These are phyloP conservation scores for Coemansia sp. DNA, from an alignment of 192 early-diverging fungal species.

Conservation along the genomic window DNA sequence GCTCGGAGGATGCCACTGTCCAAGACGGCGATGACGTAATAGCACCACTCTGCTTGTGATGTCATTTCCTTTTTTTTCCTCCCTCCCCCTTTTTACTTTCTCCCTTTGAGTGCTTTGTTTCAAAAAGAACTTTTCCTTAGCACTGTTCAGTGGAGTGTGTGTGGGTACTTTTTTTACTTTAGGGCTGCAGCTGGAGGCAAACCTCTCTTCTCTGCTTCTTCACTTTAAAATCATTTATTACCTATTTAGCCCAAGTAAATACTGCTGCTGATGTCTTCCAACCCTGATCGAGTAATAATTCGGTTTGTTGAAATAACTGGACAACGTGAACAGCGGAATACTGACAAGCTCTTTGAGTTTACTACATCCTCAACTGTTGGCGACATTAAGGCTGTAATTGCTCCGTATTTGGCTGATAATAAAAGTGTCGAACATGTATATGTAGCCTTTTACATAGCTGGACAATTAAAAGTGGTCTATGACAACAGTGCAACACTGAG, in stretches of 20 bases:
- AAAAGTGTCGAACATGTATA: no score
- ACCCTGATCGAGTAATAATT: not conserved
- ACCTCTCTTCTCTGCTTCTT: not conserved
- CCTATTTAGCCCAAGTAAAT: not conserved
- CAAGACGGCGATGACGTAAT: slow-evolving; percentile 11
- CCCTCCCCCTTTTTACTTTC: no score
- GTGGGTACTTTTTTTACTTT: not conserved
- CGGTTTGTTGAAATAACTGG: not conserved
- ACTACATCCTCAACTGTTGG: not conserved
- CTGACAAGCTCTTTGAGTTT: not conserved
- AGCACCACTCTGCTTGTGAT: not conserved
- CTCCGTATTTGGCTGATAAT: not conserved
- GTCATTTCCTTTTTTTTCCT: not conserved
- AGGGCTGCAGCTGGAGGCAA: not conserved
- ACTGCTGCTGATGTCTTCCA: not conserved
- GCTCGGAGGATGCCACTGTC: slow-evolving; percentile 14
- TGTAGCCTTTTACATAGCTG: no score
- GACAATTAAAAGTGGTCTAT: no score
- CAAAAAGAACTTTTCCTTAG: no score
- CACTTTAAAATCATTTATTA: not conserved
- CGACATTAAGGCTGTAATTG: not conserved
- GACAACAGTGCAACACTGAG: no score
- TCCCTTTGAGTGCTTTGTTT: no score
- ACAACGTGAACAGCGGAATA: not conserved
- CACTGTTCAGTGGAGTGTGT: no score